A percentile compares a stretch with the other conserved stretches of the same genome.
phyloP scores from a whole-genome alignment of 2,329 filamentous ascomycete genomes.

The Penicillium sp. region DNA sequence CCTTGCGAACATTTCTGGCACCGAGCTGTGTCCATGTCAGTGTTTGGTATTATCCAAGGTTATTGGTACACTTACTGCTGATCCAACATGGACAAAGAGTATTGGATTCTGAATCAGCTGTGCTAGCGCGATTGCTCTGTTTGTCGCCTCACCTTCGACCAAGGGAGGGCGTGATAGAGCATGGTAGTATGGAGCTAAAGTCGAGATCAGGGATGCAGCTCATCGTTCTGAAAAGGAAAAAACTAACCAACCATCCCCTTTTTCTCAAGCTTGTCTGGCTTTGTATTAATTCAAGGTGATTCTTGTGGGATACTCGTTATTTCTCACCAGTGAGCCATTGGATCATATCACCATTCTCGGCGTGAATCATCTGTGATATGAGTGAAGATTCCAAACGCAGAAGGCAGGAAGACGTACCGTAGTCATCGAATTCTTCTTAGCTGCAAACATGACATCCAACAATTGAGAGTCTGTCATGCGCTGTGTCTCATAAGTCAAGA shows the following conservation, averaged over 20 bases:
- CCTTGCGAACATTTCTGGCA: slow-evolving; percentile 50
- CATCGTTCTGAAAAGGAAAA: neutral
- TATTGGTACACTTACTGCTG: slow-evolving; percentile 17
- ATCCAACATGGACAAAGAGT: slow-evolving; percentile 56
- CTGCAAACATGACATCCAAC: slow-evolving; percentile 41
- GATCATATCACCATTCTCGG: slow-evolving; percentile 50
- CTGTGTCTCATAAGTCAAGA: slow-evolving; percentile 49
- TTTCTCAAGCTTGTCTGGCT: slow-evolving; percentile 34
- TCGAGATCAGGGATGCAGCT: slow-evolving; percentile 5
- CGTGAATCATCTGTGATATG: slow-evolving; percentile 43
- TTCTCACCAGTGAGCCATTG: slow-evolving; percentile 26
- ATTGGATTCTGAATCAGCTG: slow-evolving; percentile 54
- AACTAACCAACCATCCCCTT: slow-evolving; percentile 12
- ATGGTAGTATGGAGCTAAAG: slow-evolving; percentile 43
- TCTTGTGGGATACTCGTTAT: neutral
- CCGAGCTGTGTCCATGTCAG: slow-evolving; percentile 34
- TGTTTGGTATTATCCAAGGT: neutral
- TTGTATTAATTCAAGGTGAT: neutral
- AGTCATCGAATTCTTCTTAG: slow-evolving; percentile 7
- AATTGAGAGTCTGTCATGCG: slow-evolving; percentile 44
- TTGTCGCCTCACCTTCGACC: slow-evolving; percentile 48
- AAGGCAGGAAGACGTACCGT: neutral
- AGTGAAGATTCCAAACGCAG: neutral
- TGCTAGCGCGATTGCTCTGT: slow-evolving; percentile 53
- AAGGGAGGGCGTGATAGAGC: slow-evolving; percentile 43